A percentile compares a stretch with the other conserved stretches of the same genome.
phyloP scores from a whole-genome alignment of 1,284 basidiomycete genomes.

The Melampsora americana region DNA sequence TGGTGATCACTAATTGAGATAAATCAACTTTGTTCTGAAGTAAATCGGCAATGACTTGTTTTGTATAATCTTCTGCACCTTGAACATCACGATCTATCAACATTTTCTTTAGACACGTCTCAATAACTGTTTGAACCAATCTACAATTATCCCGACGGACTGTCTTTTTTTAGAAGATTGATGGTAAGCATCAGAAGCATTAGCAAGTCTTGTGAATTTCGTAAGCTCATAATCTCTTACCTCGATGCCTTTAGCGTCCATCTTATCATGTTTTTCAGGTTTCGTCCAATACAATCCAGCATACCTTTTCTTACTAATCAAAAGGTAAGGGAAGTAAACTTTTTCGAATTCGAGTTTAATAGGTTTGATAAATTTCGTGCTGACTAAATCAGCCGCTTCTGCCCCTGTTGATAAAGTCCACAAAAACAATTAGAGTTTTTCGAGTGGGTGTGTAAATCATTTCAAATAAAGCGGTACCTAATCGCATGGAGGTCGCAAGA shows the following conservation, averaged over 20 bases:
- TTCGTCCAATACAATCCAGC: conserved; percentile 94
- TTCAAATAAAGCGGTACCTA: conserved; percentile 61
- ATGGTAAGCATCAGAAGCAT: conserved; percentile 23
- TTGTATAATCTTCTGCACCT: conserved; percentile 88
- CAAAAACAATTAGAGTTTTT: neutral
- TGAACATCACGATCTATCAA: conserved; percentile 87
- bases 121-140: conserved; percentile 89
- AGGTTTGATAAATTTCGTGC: conserved; percentile 81
- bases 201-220: neutral
- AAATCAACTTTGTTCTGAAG: conserved; percentile 94
- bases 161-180: conserved; percentile 62
- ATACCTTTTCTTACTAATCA: conserved; percentile 96
- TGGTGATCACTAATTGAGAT: conserved; percentile 96
- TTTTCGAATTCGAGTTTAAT: conserved; percentile 99
- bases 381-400: conserved; percentile 91
- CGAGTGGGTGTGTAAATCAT: neutral
- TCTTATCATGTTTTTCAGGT: conserved; percentile 90
- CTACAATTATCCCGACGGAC: conserved; percentile 94
- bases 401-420: conserved; percentile 62
- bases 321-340: conserved; percentile 91
- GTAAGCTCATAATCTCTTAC: conserved; percentile 57
- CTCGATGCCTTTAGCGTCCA: conserved; percentile 98
- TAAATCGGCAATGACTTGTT: conserved; percentile 84
- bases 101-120: conserved; percentile 94
- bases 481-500: conserved; percentile 75